Percentiles rank a stretch among this genome's conserved stretches.
These are phyloP conservation scores for Fusarium mangiferae DNA, from an alignment of 2,329 filamentous ascomycete genomes.

Conservation along the genomic window DNA sequence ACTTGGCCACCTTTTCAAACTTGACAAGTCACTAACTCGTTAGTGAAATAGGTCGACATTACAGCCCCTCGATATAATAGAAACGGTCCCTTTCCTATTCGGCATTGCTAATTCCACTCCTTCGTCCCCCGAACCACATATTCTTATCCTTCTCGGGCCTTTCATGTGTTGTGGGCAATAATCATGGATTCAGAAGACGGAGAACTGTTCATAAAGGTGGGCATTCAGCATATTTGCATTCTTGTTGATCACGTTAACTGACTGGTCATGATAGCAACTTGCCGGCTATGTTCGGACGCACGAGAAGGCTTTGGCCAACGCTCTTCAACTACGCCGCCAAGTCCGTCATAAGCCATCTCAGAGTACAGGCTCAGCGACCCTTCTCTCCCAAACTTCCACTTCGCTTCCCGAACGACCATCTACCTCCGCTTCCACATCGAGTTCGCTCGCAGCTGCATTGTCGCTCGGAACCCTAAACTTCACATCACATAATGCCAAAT, in stretches of 20 bases:
- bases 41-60: slow-evolving; percentile 38
- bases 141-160: slow-evolving; percentile 2
- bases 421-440: slow-evolving; percentile 75
- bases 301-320: slow-evolving; percentile 96
- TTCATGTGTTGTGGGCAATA: slow-evolving; percentile 53
- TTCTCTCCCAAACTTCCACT: slow-evolving; percentile 65
- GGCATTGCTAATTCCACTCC: slow-evolving; percentile 11
- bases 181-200: slow-evolving; percentile 91
- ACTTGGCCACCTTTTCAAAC: slow-evolving; percentile 9
- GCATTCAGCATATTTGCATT: slow-evolving; percentile 19
- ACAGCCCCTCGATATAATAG: slow-evolving; percentile 24
- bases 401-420: slow-evolving; percentile 68
- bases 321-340: slow-evolving; percentile 84
- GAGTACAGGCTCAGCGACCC: slow-evolving; percentile 68
- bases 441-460: slow-evolving; percentile 83
- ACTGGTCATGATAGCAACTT: slow-evolving; percentile 74
- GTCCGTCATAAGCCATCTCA: slow-evolving; percentile 76
- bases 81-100: slow-evolving; percentile 5
- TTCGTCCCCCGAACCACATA: slow-evolving; percentile 2
- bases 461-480: slow-evolving; percentile 89
- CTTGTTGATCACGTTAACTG: slow-evolving; percentile 41
- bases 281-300: slow-evolving; percentile 96
- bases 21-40: slow-evolving; percentile 33
- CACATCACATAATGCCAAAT: slow-evolving; percentile 85
- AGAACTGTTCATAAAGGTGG: slow-evolving; percentile 87